Evolutionary conservation across 768 basidiomycete genomes (phyloP).

Genomic region (Cystobasidium onofrii): DNA sequence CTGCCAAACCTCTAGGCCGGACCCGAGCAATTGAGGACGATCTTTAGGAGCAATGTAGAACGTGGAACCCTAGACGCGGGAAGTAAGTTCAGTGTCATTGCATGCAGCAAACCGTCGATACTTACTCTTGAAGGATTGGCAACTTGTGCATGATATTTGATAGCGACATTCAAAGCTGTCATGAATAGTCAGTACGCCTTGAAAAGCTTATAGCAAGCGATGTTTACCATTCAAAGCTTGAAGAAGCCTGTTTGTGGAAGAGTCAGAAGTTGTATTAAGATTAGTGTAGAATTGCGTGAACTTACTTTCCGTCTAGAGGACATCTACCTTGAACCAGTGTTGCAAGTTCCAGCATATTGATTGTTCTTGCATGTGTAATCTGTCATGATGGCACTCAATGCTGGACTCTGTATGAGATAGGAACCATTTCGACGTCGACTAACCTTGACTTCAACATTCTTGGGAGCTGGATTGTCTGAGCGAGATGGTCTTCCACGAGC

Average conservation of each 20-base stretch:
- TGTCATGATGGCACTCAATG: background rate
- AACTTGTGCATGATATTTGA: background rate
- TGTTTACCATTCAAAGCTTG: constrained; percentile 9
- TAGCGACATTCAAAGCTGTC: constrained; percentile 12
- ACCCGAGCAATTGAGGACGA: background rate
- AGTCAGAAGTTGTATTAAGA: too few species aligned
- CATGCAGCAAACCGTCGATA: background rate
- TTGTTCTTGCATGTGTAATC: background rate
- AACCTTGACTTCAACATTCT: constrained; percentile 22
- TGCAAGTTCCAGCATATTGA: constrained; percentile 6
- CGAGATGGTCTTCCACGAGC: background rate
- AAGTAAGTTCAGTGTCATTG: background rate
- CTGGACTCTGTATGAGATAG: too few species aligned
- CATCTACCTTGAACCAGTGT: background rate
- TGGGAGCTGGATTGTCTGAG: background rate
- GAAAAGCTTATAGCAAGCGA: background rate
- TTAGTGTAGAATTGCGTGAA: too few species aligned
- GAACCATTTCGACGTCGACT: background rate
- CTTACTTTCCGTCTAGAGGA: background rate
- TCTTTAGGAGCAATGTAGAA: background rate
- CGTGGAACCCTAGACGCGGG: background rate
- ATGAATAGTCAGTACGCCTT: background rate
- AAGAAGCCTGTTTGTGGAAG: background rate
- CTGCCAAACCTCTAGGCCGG: background rate
- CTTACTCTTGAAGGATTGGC: background rate